phyloP scores from a whole-genome alignment of 306 rosid species.

The Trifolium dubium region DNA sequence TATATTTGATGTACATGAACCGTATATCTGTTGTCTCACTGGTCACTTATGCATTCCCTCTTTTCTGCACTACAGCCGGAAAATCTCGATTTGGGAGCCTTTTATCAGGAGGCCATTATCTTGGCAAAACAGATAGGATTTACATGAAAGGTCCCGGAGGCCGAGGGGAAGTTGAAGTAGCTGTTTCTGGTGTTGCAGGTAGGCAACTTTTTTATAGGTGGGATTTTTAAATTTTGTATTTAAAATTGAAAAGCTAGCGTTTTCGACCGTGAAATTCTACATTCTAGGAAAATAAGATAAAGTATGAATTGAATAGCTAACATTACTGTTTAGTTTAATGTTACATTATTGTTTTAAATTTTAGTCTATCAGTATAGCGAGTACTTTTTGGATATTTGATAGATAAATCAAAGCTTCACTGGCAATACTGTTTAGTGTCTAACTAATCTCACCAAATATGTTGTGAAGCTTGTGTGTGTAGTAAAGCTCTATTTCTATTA shows the following conservation, averaged over 20 bases:
- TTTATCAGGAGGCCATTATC: constrained; percentile 69
- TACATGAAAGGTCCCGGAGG: constrained; percentile 99
- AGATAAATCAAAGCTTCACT: constrained; percentile 24
- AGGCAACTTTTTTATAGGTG: constrained; percentile 30
- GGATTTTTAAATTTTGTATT: constrained; percentile 37
- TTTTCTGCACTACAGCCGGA: constrained; percentile 61
- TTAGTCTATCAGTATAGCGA: constrained; percentile 34
- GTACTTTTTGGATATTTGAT: constrained; percentile 21
- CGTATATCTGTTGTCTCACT: constrained; percentile 41
- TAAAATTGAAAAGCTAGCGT: constrained; percentile 29
- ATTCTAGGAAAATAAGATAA: constrained; percentile 7
- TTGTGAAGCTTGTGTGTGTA: constrained; percentile 35
- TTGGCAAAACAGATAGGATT: constrained; percentile 83
- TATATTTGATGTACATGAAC: constrained; percentile 20
- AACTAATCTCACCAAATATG: constrained; percentile 31
- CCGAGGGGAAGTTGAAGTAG: constrained; percentile 99
- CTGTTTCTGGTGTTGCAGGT: constrained; percentile 97
- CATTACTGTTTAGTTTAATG: constrained; percentile 21
- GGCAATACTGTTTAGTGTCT: constrained; percentile 18
- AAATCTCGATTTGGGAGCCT: constrained; percentile 91
- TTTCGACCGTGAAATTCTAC: background rate
- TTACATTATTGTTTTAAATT: constrained; percentile 14
- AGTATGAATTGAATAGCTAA: constrained; percentile 6
- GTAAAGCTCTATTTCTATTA: constrained; percentile 37
- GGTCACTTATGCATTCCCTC: constrained; percentile 32